These are phyloP conservation scores for Pisolithus albus DNA, from an alignment of 768 basidiomycete species.

Conservation along the genomic window DNA sequence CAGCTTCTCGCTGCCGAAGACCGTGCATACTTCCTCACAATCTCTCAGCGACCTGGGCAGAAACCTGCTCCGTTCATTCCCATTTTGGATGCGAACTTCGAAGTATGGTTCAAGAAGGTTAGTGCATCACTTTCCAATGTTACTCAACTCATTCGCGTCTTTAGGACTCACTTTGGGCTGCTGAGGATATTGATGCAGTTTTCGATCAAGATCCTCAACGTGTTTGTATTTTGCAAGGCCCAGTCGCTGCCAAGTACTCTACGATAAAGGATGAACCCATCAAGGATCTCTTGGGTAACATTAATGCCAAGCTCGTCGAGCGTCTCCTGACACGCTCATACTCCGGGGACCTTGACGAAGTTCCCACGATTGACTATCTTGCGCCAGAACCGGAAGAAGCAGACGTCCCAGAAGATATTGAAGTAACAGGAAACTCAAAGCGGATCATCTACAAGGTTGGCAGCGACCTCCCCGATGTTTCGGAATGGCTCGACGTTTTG, in stretches of 20 bases:
- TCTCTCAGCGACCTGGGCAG: constrained; percentile 92
- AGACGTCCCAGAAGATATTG: constrained; percentile 36
- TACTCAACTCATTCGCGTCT: constrained; percentile 7
- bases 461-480: constrained; percentile 47
- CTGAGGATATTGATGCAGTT: constrained; percentile 97
- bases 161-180: constrained; percentile 94
- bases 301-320: constrained; percentile 69
- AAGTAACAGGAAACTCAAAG: constrained; percentile 35
- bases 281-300: constrained; percentile 83
- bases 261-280: constrained; percentile 89
- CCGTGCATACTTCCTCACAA: constrained; percentile 91
- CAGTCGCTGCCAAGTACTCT: constrained; percentile 87
- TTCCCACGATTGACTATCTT: constrained; percentile 85
- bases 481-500: constrained; percentile 77
- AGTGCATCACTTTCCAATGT: constrained; percentile 8
- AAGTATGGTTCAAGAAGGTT: constrained; percentile 99
- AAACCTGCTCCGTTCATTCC: constrained; percentile 99
- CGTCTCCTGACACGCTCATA: constrained; percentile 78
- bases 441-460: constrained; percentile 47
- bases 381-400: constrained; percentile 41
- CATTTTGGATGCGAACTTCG: constrained; percentile 85
- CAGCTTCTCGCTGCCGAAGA: constrained; percentile 93
- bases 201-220: constrained; percentile 99
- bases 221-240: constrained; percentile 95
- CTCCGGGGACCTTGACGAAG: constrained; percentile 59